Evolutionary conservation across 495 filamentous ascomycete genomes (phyloP).

Genomic region (Neurospora africana): DNA sequence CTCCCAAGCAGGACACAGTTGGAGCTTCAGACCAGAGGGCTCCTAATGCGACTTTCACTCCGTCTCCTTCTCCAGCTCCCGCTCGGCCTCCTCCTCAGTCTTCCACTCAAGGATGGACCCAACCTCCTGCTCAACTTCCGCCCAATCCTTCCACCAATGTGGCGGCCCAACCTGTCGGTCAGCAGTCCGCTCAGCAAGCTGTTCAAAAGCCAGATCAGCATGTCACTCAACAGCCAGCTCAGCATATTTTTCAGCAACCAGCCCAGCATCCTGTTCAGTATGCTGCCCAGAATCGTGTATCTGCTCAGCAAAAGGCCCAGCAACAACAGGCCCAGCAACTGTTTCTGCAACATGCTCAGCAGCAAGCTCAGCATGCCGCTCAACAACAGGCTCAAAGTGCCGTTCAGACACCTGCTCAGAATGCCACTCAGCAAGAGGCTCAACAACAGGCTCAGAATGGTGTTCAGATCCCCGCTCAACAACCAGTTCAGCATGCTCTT

Average conservation of each 20-base stretch:
- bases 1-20: background rate
- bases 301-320: conserved; percentile 1
- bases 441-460: background rate
- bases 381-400: background rate
- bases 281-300: background rate
- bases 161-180: background rate
- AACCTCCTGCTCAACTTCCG: background rate
- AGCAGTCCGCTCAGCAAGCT: background rate
- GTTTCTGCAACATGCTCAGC: background rate
- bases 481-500: background rate
- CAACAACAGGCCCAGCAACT: background rate
- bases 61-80: background rate
- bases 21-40: background rate
- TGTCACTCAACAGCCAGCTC: background rate
- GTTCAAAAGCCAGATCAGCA: background rate
- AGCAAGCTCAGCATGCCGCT: background rate
- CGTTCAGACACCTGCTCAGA: too few relatives aligned
- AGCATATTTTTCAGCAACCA: background rate
- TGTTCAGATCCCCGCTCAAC: background rate
- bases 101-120: background rate
- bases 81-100: background rate
- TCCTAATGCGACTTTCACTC: background rate
- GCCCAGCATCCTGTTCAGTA: background rate
- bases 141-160: background rate
- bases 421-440: background rate